phyloP scores from a whole-genome alignment of 371 early-diverging fungal genomes.

The Smittium mucronatum region DNA sequence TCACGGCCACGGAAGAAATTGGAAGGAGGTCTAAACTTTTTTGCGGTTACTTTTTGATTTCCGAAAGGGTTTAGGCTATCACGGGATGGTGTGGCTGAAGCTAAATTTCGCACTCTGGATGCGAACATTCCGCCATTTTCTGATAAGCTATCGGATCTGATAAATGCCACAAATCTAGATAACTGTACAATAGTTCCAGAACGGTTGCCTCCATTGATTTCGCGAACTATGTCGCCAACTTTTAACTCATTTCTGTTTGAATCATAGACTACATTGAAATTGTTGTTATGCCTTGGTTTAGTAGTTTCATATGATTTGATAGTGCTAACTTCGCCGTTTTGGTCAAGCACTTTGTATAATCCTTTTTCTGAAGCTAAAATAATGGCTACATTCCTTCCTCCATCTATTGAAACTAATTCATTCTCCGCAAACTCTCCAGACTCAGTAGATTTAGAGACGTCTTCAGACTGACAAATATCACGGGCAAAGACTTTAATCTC shows the following conservation, averaged over 20 bases:
- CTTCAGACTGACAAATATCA: slow-evolving; percentile 67
- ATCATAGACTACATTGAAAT: slow-evolving; percentile 63
- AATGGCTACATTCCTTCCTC: slow-evolving; percentile 61
- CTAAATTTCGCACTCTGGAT: slow-evolving; percentile 40
- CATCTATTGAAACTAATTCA: slow-evolving; percentile 54
- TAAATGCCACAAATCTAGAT: slow-evolving; percentile 47
- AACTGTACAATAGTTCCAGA: slow-evolving; percentile 57
- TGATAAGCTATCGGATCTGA: slow-evolving; percentile 47
- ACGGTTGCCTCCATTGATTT: slow-evolving; percentile 45
- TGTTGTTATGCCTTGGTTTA: slow-evolving; percentile 46
- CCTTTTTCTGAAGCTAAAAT: slow-evolving; percentile 72
- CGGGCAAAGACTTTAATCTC: slow-evolving; percentile 79
- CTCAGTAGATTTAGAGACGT: slow-evolving; percentile 24
- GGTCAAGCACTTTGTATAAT: slow-evolving; percentile 60
- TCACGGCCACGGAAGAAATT: slow-evolving; percentile 69
- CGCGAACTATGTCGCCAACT: slow-evolving; percentile 69
- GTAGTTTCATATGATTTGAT: slow-evolving; percentile 57
- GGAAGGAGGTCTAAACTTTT: slow-evolving; percentile 41
- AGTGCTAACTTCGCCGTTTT: slow-evolving; percentile 54
- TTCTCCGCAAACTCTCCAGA: slow-evolving; percentile 54
- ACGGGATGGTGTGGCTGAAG: slow-evolving; percentile 12
- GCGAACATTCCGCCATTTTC: slow-evolving; percentile 58
- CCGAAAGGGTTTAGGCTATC: slow-evolving; percentile 1
- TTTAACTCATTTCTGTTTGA: slow-evolving; percentile 55
- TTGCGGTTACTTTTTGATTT: slow-evolving; percentile 21